Evolutionary conservation across 345 rosid species (phyloP), one percentile per base, ranked within the genome.

Genomic region (Ceriops zippeliana): DNA sequence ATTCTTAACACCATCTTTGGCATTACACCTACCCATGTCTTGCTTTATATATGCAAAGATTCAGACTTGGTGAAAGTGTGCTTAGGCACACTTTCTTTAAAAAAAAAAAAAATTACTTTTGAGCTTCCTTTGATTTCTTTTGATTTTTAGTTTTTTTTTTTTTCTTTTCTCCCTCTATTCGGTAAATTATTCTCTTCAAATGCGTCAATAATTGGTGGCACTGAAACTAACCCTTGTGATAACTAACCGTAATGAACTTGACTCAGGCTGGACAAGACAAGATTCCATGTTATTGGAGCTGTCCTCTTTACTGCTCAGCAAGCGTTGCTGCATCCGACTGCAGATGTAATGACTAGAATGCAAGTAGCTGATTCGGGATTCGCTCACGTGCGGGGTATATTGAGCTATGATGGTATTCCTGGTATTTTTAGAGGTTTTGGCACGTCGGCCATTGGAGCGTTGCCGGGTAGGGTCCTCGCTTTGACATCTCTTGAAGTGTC

Each of bases 401-500:
- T 81, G 61, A 82, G 78, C 61, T 74, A 72, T 0, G 85, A 88
- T 66, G 86, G 90, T 24, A 65, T 86, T 52, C 74, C 61, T 0
- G 89, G 90, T 0, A 21, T 80, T 46, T 86, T 78, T 62, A 82
- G 90, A 73, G 93, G 93, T 61, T 85, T 79, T 42, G 88, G 85
- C 17, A 84, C 93, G 22, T 82, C 84, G 24, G 90, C 90, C 1
- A 57, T 83, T 38, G 90, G 87, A 46, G 68, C 89, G 2, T 31
- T 88, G 74, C 93, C 93, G 6, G 86, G 86, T 21, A 79, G 90
- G 62, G 84, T 80, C 52, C 68, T 85, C 74, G 73, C 74, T 72
- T 78, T 86, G 85, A 88, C 89, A 17, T 83, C 89, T 5, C 83
- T 88, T 38, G 90, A 88, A 75, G 78, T 83, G 68, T 88, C 90